A percentile compares a stretch with the other conserved stretches of the same genome.
These are phyloP conservation scores for Xylaria bambusicola DNA, from an alignment of 495 filamentous ascomycete species.

Conservation along the genomic window DNA sequence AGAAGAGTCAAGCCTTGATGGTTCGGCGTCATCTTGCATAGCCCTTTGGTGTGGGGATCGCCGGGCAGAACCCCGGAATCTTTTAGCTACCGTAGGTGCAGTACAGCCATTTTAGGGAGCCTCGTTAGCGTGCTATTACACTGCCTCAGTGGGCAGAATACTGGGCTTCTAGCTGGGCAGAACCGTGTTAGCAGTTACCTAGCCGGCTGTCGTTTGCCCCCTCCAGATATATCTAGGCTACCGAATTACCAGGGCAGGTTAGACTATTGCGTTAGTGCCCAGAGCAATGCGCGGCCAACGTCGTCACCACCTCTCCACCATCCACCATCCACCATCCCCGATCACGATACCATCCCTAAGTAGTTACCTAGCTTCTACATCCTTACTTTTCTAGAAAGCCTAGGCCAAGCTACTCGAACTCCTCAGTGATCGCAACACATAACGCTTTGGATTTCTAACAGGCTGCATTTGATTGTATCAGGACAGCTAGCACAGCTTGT, in stretches of 20 bases:
- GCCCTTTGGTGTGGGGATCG: not conserved
- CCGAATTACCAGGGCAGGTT: not conserved
- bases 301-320: constrained; percentile 16
- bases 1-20: not conserved
- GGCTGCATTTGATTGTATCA: no score
- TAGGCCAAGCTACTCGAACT: not conserved
- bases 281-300: constrained; percentile 9
- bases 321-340: constrained; percentile 8
- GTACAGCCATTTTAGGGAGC: no score
- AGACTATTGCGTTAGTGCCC: constrained; percentile 1
- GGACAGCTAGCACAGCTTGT: not conserved
- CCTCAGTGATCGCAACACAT: not conserved
- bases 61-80: no score
- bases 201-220: no score
- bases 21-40: constrained; percentile 16
- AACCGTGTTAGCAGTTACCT: no score
- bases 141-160: no score
- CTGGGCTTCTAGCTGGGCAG: no score
- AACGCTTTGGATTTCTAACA: not conserved
- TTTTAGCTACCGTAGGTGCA: no score
- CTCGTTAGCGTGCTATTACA: not conserved
- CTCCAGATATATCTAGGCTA: no score
- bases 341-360: constrained; percentile 5
- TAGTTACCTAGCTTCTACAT: not conserved
- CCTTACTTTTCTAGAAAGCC: not conserved